Conservation (phyloP, 1,284 basidiomycete species). For the Xerocomus cyaneibrunnescens region DNA sequence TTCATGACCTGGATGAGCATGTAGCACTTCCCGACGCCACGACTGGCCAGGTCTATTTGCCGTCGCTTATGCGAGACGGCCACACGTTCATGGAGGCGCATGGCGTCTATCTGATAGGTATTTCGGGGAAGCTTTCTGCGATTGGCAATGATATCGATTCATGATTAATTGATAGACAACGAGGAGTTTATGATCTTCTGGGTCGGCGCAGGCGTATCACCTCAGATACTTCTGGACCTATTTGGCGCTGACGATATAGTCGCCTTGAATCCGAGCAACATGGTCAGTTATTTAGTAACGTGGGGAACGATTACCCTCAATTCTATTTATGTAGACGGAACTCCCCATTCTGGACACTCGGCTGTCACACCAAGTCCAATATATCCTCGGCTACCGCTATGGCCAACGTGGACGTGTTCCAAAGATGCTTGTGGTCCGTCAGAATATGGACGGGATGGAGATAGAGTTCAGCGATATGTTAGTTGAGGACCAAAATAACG, state of each 20-base stretch:
- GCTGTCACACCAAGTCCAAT: constrained; percentile 83
- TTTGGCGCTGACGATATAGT: constrained; percentile 84
- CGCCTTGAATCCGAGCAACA: constrained; percentile 68
- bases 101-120: constrained; percentile 91
- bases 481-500: constrained; percentile 97
- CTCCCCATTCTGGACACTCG: constrained; percentile 77
- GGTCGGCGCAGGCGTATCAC: constrained; percentile 83
- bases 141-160: constrained; percentile 20
- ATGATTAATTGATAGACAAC: constrained; percentile 64
- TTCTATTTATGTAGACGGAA: constrained; percentile 47
- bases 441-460: constrained; percentile 92
- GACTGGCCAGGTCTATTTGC: constrained; percentile 65
- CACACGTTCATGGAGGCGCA: constrained; percentile 89
- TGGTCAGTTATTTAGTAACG: constrained; percentile 46
- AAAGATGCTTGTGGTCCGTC: constrained; percentile 82
- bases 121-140: constrained; percentile 24
- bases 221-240: constrained; percentile 81
- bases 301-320: constrained; percentile 3
- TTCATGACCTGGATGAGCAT: constrained; percentile 81
- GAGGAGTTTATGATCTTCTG: constrained; percentile 90
- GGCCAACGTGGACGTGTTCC: constrained; percentile 58
- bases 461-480: constrained; percentile 97
- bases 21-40: constrained; percentile 66
- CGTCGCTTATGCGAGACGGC: constrained; percentile 81
- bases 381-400: constrained; percentile 76